Percentiles rank a stretch among this genome's conserved stretches.
phyloP scores from a whole-genome alignment of 345 rosid species.

The Syzygium oleosum region DNA sequence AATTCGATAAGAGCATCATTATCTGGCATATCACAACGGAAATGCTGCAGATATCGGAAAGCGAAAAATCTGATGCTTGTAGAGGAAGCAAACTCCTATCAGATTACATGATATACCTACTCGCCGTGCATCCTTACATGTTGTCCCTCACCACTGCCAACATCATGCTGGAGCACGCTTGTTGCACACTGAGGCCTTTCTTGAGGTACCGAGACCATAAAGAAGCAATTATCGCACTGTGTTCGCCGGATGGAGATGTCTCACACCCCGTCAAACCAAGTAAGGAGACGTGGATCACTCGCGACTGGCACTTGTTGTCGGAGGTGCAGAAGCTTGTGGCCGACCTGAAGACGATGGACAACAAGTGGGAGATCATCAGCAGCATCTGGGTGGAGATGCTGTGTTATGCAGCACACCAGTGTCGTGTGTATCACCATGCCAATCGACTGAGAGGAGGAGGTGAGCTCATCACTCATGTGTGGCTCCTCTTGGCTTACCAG shows the following conservation, averaged over 20 bases:
- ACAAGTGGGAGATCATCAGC: neutral
- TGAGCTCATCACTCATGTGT: too few species aligned
- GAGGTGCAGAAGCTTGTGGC: conserved; percentile 1
- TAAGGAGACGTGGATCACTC: neutral
- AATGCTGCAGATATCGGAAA: neutral
- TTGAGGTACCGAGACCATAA: neutral
- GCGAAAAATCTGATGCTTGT: neutral
- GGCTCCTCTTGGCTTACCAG: too few species aligned
- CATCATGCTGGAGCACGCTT: neutral
- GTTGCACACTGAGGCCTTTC: neutral
- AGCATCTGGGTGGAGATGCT: conserved; percentile 11
- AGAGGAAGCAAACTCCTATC: neutral
- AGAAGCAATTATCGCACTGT: neutral
- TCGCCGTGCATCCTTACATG: neutral
- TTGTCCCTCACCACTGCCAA: neutral
- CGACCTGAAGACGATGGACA: neutral
- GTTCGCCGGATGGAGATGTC: neutral
- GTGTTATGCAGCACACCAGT: conserved; percentile 4
- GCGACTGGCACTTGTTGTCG: neutral
- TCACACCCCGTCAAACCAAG: accelerated
- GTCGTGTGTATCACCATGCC: neutral
- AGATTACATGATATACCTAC: conserved; percentile 1
- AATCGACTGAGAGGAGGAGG: neutral
- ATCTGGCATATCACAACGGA: conserved; percentile 10
- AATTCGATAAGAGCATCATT: conserved; percentile 8